Evolutionary conservation across 768 basidiomycete genomes (phyloP).

Genomic region (Mycena sanguinolenta): DNA sequence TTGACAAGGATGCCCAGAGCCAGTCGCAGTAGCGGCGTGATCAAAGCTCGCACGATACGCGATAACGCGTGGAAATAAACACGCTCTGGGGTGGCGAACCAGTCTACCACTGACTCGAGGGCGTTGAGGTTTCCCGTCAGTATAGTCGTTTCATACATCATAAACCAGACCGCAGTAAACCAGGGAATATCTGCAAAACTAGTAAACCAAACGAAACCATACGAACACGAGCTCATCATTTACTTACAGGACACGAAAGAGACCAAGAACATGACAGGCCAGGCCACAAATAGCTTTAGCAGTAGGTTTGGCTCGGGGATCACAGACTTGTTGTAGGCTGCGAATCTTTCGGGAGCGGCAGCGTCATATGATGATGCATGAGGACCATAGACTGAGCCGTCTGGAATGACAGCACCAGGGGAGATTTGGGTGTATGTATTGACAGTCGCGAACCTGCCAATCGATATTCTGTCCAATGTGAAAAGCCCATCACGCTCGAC

Average conservation of each 20-base stretch:
- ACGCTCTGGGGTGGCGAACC: constrained; percentile 57
- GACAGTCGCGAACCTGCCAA: constrained; percentile 53
- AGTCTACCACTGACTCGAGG: constrained; percentile 56
- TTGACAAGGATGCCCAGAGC: constrained; percentile 56
- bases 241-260: constrained; percentile 50
- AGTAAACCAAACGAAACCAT: not conserved
- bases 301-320: constrained; percentile 49
- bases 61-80: constrained; percentile 57
- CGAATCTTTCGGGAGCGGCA: constrained; percentile 51
- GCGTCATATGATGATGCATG: constrained; percentile 58
- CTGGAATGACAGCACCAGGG: constrained; percentile 55
- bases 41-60: constrained; percentile 51
- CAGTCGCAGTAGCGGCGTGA: constrained; percentile 54
- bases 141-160: constrained; percentile 51
- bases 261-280: constrained; percentile 55
- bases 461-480: constrained; percentile 52
- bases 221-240: not conserved
- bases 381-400: constrained; percentile 57
- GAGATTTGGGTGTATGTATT: constrained; percentile 60
- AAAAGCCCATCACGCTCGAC: constrained; percentile 61
- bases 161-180: constrained; percentile 54
- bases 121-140: constrained; percentile 43
- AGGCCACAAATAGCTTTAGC: constrained; percentile 53
- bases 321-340: constrained; percentile 54
- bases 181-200: constrained; percentile 55